Percentiles rank a stretch among this genome's conserved stretches.
phyloP scores from a whole-genome alignment of 768 basidiomycete species.

The Piloderma croceum region DNA sequence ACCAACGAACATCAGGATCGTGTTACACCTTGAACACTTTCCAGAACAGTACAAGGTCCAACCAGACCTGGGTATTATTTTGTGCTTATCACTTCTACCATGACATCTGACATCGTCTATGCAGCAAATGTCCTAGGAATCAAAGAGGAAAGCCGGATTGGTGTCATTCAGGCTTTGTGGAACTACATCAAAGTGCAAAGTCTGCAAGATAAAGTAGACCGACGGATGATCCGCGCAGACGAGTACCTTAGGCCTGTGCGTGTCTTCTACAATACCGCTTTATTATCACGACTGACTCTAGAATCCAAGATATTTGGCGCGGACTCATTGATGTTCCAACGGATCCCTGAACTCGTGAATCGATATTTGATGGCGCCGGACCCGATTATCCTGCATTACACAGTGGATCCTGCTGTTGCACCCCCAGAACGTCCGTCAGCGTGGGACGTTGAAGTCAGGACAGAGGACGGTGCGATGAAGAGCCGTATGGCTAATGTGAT shows the following conservation, averaged over 20 bases:
- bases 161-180: slow-evolving; percentile 82
- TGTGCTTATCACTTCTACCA: neutral
- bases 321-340: slow-evolving; percentile 69
- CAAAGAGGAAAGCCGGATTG: slow-evolving; percentile 79
- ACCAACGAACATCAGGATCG: slow-evolving; percentile 70
- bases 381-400: slow-evolving; percentile 77
- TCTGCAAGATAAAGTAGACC: slow-evolving; percentile 78
- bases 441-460: slow-evolving; percentile 85
- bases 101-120: slow-evolving; percentile 6
- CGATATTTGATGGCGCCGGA: slow-evolving; percentile 72
- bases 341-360: slow-evolving; percentile 81
- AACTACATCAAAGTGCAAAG: slow-evolving; percentile 84
- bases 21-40: slow-evolving; percentile 81
- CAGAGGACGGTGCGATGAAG: slow-evolving; percentile 75
- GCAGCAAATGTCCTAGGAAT: slow-evolving; percentile 66
- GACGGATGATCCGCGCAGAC: slow-evolving; percentile 64
- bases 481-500: slow-evolving; percentile 69
- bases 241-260: slow-evolving; percentile 59
- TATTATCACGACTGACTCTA: neutral
- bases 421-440: slow-evolving; percentile 70
- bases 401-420: slow-evolving; percentile 52
- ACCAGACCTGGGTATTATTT: slow-evolving; percentile 60
- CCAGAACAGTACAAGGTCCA: slow-evolving; percentile 82
- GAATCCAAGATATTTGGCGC: slow-evolving; percentile 56
- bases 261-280: slow-evolving; percentile 5